A percentile compares a stretch with the other conserved stretches of the same genome.
These are phyloP conservation scores for Dryas drummondii DNA, from an alignment of 306 rosid genomes.

Conservation along the genomic window DNA sequence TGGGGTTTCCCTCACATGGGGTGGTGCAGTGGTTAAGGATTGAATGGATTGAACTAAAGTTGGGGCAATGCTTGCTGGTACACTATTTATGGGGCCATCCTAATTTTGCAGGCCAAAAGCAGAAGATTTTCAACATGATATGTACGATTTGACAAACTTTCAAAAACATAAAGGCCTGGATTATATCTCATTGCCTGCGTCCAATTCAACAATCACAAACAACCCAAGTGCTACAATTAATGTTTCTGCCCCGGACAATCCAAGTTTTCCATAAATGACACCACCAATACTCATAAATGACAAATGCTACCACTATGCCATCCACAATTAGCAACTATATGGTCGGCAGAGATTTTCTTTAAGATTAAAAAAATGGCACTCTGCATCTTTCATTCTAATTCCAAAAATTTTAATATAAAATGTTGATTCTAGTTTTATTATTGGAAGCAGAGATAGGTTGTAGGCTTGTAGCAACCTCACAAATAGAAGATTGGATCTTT, in stretches of 20 bases:
- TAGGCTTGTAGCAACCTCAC: neutral
- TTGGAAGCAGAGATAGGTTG: neutral
- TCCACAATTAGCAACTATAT: neutral
- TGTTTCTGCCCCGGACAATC: slow-evolving; percentile 28
- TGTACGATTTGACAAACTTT: slow-evolving; percentile 20
- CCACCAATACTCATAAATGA: slow-evolving; percentile 13
- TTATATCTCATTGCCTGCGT: slow-evolving; percentile 13
- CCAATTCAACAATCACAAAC: neutral
- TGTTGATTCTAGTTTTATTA: neutral
- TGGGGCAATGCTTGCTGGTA: neutral
- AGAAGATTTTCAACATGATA: slow-evolving; percentile 1
- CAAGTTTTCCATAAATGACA: slow-evolving; percentile 32
- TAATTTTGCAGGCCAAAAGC: slow-evolving; percentile 5
- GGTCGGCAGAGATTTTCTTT: slow-evolving; percentile 10
- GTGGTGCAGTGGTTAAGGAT: slow-evolving; percentile 1
- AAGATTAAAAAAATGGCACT: neutral
- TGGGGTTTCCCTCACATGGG: neutral
- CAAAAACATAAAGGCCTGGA: slow-evolving; percentile 1
- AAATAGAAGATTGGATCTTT: neutral
- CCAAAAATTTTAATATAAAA: neutral
- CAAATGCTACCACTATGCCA: neutral
- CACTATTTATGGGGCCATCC: neutral
- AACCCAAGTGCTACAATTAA: slow-evolving; percentile 15
- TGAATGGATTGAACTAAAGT: slow-evolving; percentile 1
- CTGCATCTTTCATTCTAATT: neutral